Evolutionary conservation across 768 basidiomycete genomes (phyloP).

Genomic region (Rhizopogon vulgaris): DNA sequence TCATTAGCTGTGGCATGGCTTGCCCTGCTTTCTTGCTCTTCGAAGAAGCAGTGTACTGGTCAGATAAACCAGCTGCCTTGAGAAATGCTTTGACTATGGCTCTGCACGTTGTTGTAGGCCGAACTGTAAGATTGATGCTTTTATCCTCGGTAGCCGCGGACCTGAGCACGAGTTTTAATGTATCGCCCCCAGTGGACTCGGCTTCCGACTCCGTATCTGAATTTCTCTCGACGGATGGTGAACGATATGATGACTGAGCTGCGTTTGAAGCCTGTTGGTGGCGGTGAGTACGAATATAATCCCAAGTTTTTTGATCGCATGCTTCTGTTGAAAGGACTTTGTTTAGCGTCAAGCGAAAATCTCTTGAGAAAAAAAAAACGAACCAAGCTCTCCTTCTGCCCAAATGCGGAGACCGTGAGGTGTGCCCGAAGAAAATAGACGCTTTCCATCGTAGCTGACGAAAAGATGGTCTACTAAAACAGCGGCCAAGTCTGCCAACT

Average conservation of each 20-base stretch:
- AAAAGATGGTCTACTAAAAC: slow-evolving; percentile 49
- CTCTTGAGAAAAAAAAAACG: slow-evolving; percentile 15
- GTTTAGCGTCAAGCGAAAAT: slow-evolving; percentile 6
- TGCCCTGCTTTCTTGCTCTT: slow-evolving; percentile 25
- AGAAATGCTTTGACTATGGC: slow-evolving; percentile 73
- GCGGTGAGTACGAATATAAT: slow-evolving; percentile 49
- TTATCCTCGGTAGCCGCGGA: slow-evolving; percentile 43
- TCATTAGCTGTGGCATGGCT: slow-evolving; percentile 33
- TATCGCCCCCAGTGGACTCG: slow-evolving; percentile 36
- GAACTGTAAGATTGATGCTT: slow-evolving; percentile 60
- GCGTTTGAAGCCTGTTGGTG: slow-evolving; percentile 14
- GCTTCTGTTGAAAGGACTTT: slow-evolving; percentile 40
- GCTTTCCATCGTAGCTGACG: slow-evolving; percentile 54
- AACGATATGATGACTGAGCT: slow-evolving; percentile 5
- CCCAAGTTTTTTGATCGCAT: slow-evolving; percentile 55
- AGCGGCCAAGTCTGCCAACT: slow-evolving; percentile 53
- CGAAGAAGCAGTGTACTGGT: slow-evolving; percentile 39
- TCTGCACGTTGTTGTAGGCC: slow-evolving; percentile 69
- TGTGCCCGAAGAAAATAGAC: slow-evolving; percentile 64
- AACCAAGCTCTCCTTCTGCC: slow-evolving; percentile 63
- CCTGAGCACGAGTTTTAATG: slow-evolving; percentile 61
- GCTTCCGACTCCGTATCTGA: slow-evolving; percentile 24
- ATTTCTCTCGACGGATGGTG: slow-evolving; percentile 13
- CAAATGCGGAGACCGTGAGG: slow-evolving; percentile 63
- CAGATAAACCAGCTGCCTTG: slow-evolving; percentile 56